phyloP scores from a whole-genome alignment of 148 eudicot genomes.

The Cornus florida region DNA sequence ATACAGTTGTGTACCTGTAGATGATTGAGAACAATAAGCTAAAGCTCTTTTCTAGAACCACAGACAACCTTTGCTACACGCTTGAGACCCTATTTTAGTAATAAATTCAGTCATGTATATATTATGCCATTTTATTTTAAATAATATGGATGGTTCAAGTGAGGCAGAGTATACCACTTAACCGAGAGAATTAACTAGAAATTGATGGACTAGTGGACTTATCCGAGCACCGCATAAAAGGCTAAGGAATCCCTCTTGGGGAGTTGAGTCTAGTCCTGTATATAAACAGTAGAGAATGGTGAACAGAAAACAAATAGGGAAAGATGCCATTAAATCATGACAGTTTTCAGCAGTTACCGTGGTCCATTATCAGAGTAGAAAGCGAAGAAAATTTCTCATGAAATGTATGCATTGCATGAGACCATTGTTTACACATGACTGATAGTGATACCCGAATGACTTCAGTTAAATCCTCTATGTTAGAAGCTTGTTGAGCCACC shows the following conservation, averaged over 20 bases:
- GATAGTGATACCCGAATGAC: constrained; percentile 81
- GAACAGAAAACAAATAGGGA: constrained; percentile 17
- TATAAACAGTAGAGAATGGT: constrained; percentile 14
- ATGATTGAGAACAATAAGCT: constrained; percentile 82
- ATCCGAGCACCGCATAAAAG: no score
- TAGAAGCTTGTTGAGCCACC: constrained; percentile 96
- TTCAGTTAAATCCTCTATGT: constrained; percentile 81
- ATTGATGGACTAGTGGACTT: constrained; percentile 90
- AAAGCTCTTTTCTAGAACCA: constrained; percentile 89
- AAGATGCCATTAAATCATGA: constrained; percentile 2
- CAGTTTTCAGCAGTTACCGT: constrained; percentile 52
- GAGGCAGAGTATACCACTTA: constrained; percentile 64
- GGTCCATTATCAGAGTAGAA: constrained; percentile 68
- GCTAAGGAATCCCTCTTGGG: constrained; percentile 94
- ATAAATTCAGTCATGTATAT: constrained; percentile 15
- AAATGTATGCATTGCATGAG: constrained; percentile 80
- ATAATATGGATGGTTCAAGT: neutral
- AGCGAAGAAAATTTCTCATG: constrained; percentile 81
- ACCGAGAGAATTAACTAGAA: constrained; percentile 91
- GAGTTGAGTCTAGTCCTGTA: constrained; percentile 77
- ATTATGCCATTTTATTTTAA: constrained; percentile 8
- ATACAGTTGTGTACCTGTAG: constrained; percentile 59
- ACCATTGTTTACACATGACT: constrained; percentile 96
- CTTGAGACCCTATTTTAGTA: constrained; percentile 70
- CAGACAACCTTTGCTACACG: constrained; percentile 76